Evolutionary conservation across 306 rosid genomes (phyloP).

Genomic region (Vigna trinervia): DNA sequence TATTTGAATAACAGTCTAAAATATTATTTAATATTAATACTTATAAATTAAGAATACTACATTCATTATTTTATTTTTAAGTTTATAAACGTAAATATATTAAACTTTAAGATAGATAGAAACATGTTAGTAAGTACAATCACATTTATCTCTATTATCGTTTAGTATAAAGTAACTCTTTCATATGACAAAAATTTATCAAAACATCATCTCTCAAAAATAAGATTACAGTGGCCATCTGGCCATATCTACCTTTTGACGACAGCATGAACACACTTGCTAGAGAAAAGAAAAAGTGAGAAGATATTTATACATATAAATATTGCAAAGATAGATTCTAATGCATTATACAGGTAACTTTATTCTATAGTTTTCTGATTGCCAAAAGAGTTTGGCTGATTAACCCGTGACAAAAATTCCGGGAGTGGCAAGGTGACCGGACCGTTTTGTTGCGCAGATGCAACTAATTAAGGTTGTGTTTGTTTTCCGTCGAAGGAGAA

Average conservation of each 20-base stretch:
- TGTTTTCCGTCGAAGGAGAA: background rate
- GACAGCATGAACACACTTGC: background rate
- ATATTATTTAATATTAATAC: too few species aligned
- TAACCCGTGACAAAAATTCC: conserved; percentile 44
- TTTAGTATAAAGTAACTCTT: too few species aligned
- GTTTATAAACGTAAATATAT: too few species aligned
- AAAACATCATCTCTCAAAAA: too few species aligned
- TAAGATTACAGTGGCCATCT: background rate
- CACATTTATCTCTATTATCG: too few species aligned
- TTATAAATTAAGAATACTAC: too few species aligned
- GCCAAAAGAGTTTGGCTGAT: conserved; percentile 12
- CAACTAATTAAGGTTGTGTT: background rate
- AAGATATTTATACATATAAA: background rate
- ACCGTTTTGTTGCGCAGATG: background rate
- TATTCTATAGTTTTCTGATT: conserved; percentile 9
- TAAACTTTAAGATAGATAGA: too few species aligned
- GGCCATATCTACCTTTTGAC: background rate
- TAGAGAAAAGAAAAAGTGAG: conserved; percentile 28
- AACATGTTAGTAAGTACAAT: too few species aligned
- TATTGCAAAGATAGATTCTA: conserved; percentile 21
- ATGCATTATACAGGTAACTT: conserved; percentile 8
- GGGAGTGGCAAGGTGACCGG: background rate
- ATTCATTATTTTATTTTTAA: too few species aligned
- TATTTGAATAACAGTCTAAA: too few species aligned
- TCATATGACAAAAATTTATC: too few species aligned